Base-by-base conservation (phyloP, 2,329 filamentous ascomycete genomes). In the Aquanectria penicillioides region DNA sequence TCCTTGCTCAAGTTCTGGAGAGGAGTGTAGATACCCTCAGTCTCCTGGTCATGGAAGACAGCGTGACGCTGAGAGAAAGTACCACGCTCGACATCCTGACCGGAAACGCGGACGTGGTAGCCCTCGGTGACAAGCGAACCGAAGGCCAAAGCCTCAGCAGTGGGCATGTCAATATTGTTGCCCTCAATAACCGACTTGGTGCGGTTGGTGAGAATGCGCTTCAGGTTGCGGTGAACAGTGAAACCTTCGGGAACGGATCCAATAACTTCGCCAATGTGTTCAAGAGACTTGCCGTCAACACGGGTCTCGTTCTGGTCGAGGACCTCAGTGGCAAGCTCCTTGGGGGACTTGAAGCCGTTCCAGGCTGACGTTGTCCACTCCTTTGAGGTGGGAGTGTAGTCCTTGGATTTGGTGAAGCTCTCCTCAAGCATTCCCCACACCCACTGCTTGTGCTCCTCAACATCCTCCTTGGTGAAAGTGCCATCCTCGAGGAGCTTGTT, bases 391-490 rank as follows among this genome's bases (percentile, higher is more conserved):
- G 95, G 93, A 77, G 94, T 91, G 80, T 99, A 99, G 72, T 99
- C 94, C 80, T 96, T 98, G 79, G 94, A 97, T 79, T 94, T 93
- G 71, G 93, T 86, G 78, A 98, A 99, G 81, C 93, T 97, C 78
- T 98, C 94, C 74, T 97, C 94, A 57, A 99, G 85, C 94, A 98
- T 98, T 62, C 92, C 92, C 95, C 94, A 99, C 59, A 98, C 95
- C 95, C 95, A 99, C 77, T 96, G 92, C 86, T 97, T 97, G 85
- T 99, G 95, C 84, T 99, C 95, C 58, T 99, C 94, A 60, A 99
- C 90, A 74, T 99, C 95, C 71, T 95, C 94, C 81, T 97, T 94
- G 68, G 92, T 97, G 81, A 99, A 99, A 51, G 92, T 97, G 70
- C 94, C 93, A 73, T 97, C 94, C 63, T 93, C 84, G 37, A 97